Evolutionary conservation across 352 stramenopile genomes (phyloP), one percentile per base, ranked within the genome.

Genomic region (Phytophthora megakarya): DNA sequence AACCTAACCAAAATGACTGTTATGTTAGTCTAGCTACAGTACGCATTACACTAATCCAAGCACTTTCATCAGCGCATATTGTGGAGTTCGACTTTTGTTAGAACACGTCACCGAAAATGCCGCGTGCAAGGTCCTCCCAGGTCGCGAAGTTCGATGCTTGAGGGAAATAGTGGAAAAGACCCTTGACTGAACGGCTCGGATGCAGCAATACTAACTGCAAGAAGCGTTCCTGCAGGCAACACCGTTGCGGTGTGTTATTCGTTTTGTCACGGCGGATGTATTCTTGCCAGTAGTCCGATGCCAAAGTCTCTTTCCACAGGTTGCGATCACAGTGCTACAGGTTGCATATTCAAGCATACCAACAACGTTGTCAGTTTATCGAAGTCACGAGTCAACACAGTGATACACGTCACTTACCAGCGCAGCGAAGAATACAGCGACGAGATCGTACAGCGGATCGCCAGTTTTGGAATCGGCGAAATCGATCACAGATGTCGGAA

Each of bases 391-490:
- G 6, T n/a, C 19, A 60, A 39, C 21, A 51, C 52, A 37, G 10
- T 40, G 37, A 38, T 22, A 15, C 18, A 18, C 30, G 33, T 10
- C 12, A 65, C 82, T 56, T 73, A 96, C 87, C 78, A 96, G 50
- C 28, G 81, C 77, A 18, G 84, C 77, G 59, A 93, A 92, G 56
- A 94, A 88, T 22, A 96, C 62, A 7, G 87, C 82, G 11, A 95
- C 76, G 21, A 97, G 72, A 48, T 97, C 89, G 61, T 92, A 97
- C 13, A 97, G 48, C 47, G 87, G 86, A 63, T 97, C 89, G 22
- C 87, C 89, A 0, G 78, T 90, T 79, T 95, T 95, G 60, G 81
- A 72, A 61, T 97, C 89, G 0, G 87, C 89, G 61, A 96, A 96
- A 55, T 97, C 89, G 58, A 97, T 93, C 54, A 97, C 81, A 9